These are phyloP conservation scores for Podaxis sp. DNA, from an alignment of 768 basidiomycete species.

Conservation along the genomic window DNA sequence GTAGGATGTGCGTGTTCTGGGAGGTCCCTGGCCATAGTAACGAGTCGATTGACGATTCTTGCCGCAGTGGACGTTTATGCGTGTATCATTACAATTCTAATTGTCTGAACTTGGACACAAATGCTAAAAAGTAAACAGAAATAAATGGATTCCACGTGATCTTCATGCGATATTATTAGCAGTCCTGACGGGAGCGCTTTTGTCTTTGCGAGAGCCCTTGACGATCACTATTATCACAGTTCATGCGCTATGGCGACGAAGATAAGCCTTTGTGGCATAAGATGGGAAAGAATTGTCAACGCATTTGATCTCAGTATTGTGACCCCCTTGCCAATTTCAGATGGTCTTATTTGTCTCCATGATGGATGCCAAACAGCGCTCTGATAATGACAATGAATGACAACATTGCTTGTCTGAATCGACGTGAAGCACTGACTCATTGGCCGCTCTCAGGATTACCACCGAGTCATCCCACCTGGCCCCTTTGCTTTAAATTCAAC, in stretches of 20 bases:
- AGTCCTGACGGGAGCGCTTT: background rate
- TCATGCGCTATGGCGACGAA: too few relatives aligned
- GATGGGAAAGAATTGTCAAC: background rate
- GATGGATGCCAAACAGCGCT: slow-evolving; percentile 2
- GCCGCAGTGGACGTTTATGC: background rate
- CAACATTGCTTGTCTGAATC: background rate
- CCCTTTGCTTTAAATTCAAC: background rate
- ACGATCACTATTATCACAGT: too few relatives aligned
- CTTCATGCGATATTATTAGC: background rate
- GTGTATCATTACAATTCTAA: background rate
- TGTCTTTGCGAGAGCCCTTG: background rate
- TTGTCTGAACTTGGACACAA: background rate
- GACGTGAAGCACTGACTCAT: slow-evolving; percentile 6
- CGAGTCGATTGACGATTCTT: background rate
- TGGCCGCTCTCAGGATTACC: background rate
- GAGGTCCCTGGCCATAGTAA: background rate
- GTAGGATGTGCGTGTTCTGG: slow-evolving; percentile 11
- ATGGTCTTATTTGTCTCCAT: background rate
- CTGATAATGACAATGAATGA: slow-evolving; percentile 9
- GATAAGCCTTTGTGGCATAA: too few relatives aligned
- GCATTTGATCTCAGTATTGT: background rate
- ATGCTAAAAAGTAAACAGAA: background rate
- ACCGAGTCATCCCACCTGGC: slow-evolving; percentile 6
- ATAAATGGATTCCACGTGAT: background rate
- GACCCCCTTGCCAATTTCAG: background rate